Base-by-base conservation (phyloP, 768 basidiomycete genomes). In the Pholiota conissans region DNA sequence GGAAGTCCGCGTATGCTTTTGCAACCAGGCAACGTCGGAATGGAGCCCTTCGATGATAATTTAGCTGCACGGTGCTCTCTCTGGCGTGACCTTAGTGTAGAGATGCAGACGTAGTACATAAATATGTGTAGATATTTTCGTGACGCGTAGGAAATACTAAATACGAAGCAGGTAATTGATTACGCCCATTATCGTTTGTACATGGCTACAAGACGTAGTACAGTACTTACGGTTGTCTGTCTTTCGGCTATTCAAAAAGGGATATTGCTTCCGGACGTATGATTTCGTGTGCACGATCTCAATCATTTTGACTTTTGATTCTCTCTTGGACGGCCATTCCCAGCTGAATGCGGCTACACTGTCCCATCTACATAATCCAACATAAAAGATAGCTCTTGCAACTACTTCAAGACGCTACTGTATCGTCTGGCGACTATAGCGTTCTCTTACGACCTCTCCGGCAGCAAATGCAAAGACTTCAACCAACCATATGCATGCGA, bases 401-500 rank as follows among this genome's bases (percentile, higher is more conserved):
- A 81, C 82, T 0, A 71, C n/a, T 87, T 30, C 80, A 84, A 61
- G 77, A 78, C 3, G 79, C 85, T 16, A 74, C 87, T 35, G 75
- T 81, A 87, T 63, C 83, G 86, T 58, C 79, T 89, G 24, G 77
- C 84, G 0, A 69, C 72, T 26, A 67, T 78, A 40, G 69, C 72
- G 4, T 82, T n/a, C 81, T 1, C 73, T 79, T 6, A 84, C 86
- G 14, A 86, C 84, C 0, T 79, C 84, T 0, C 75, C 88, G 10
- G 76, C 84, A 1, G 86, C 83, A 34, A 76, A 80, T 16, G 75
- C 80, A 5, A 75, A 88, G 52, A 79, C 80, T 22, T 83, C 84
- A 13, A 79, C 3, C 73, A 75, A 18, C 78, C 79, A 0, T 71
- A 80, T 50, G 74, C 79, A 14, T 67, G 80, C 58, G 65, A 73